Conservation (phyloP, 164 flowering plant genomes). For the Dillenia turbinata region DNA sequence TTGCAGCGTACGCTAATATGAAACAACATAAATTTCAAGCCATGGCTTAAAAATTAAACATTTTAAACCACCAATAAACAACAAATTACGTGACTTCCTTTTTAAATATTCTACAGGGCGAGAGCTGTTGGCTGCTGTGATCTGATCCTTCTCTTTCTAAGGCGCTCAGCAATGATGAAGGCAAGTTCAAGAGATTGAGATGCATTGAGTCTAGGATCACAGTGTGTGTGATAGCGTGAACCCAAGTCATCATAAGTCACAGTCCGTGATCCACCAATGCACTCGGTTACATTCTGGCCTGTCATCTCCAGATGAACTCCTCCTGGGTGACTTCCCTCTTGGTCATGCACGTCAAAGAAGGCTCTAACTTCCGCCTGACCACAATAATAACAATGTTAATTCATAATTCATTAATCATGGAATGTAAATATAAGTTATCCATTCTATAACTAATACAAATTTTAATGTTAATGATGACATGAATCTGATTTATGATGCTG, state of each 20-base stretch:
- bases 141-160: constrained; percentile 62
- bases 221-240: constrained; percentile 92
- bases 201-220: constrained; percentile 94
- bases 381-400: neutral
- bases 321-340: constrained; percentile 92
- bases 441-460: too few species aligned
- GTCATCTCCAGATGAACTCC: constrained; percentile 94
- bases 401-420: too few species aligned
- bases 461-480: too few species aligned
- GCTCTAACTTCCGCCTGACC: constrained; percentile 81
- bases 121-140: constrained; percentile 19
- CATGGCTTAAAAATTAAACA: too few species aligned
- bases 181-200: constrained; percentile 93
- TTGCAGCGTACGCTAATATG: too few species aligned
- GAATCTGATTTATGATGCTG: too few species aligned
- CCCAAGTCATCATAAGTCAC: constrained; percentile 83
- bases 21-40: too few species aligned
- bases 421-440: too few species aligned
- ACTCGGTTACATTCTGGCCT: constrained; percentile 87
- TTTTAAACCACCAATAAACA: too few species aligned
- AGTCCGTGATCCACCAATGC: constrained; percentile 88
- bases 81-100: too few species aligned
- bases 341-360: constrained; percentile 91
- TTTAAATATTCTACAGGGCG: too few species aligned
- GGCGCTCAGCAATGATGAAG: constrained; percentile 84